Evolutionary conservation across 352 stramenopile species (phyloP), one percentile per base, ranked within the genome.

Genomic region (Phytopythium helicoides): DNA sequence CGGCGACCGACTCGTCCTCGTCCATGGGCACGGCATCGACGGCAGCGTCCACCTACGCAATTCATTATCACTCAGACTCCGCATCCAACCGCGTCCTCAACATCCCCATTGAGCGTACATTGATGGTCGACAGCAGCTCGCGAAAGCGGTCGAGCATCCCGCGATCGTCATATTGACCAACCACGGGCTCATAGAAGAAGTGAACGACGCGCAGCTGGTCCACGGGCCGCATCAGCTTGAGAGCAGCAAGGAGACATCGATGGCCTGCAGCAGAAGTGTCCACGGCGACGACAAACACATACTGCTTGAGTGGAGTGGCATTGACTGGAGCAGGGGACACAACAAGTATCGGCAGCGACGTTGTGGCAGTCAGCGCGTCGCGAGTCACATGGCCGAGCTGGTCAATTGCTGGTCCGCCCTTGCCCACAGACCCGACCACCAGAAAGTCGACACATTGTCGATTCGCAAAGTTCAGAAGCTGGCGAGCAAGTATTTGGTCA

Each of bases 321-420:
- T 80, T 78, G 37, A 86, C 66, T n/a, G 75, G 75, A 2, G 66
- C 59, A 9, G 74, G 69, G 15, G 79, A 64, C 9, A 87, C 65
- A 26, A 87, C 37, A 2, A 89, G 50, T 18, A 68, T 58, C 16
- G 69, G 59, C 7, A 58, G 56, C 15, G 60, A 51, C 7, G 53
- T 59, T 1, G 47, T 52, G 14, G 55, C 52, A 4, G 22, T 54
- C 18, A 88, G 40, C 6, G 83, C 55, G 2, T 87, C 76, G 23
- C 71, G 69, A 18, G 80, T 67, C 8, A 90, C 71, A 28, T 87
- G 75, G 15, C 63, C 66, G 0, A 88, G 56, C 63, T 88, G 80
- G 23, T 83, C 62, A 16, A 90, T 62, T 0, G 70, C 60, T 1
- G 79, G 76, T 0, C 76, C 76, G 0, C 71, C 76, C 57, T 88